phyloP scores from a whole-genome alignment of 2,329 filamentous ascomycete genomes.

The Colletotrichum sp. region DNA sequence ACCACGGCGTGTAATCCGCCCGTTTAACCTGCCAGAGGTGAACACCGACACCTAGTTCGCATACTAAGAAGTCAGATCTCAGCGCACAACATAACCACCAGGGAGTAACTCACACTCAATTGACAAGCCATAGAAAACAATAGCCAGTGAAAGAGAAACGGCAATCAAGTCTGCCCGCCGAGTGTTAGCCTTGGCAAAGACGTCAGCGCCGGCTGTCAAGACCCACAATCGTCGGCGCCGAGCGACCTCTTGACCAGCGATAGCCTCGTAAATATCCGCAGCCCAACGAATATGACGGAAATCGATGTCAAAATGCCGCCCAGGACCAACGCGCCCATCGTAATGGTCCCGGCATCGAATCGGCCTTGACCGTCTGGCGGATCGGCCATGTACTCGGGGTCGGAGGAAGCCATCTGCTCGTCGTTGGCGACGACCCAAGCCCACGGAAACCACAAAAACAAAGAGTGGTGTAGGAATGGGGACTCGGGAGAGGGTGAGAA shows the following conservation, averaged over 20 bases:
- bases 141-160: not conserved
- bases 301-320: not conserved
- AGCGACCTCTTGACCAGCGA: not conserved
- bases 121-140: not conserved
- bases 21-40: constrained; percentile 14
- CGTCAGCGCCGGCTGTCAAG: not conserved
- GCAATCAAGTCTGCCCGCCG: not conserved
- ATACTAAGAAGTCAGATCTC: not conserved
- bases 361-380: constrained; percentile 1
- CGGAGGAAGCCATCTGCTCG: not conserved
- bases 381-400: constrained; percentile 11
- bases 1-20: not conserved
- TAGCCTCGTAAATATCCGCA: constrained; percentile 6
- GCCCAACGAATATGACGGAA: not conserved
- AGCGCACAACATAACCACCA: rapidly evolving
- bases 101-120: not conserved
- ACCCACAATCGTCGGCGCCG: constrained; percentile 11
- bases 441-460: not conserved
- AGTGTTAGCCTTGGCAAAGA: not conserved
- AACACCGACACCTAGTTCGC: constrained; percentile 3
- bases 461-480: not conserved
- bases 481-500: not conserved
- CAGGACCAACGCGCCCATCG: not conserved
- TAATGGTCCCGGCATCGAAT: constrained; percentile 5
- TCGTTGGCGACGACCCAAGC: not conserved